Evolutionary conservation across 2,329 filamentous ascomycete genomes (phyloP).

Genomic region (Pyrenophora graminea): DNA sequence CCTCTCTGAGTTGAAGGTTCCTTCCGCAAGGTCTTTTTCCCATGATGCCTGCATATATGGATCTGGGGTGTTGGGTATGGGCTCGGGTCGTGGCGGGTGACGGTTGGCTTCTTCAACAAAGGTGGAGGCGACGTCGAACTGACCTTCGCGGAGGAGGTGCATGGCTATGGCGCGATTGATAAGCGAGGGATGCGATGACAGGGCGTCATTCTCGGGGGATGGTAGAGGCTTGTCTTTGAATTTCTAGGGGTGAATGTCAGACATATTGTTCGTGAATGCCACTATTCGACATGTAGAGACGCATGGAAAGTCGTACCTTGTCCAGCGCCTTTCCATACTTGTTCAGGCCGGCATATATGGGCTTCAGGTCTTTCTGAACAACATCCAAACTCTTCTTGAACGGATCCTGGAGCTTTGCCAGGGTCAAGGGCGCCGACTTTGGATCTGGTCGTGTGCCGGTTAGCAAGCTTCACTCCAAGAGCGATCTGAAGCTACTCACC

Average conservation of each 20-base stretch:
- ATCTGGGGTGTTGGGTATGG: slow-evolving; percentile 42
- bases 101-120: slow-evolving; percentile 75
- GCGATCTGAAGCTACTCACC: slow-evolving; percentile 48
- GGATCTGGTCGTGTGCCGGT: slow-evolving; percentile 58
- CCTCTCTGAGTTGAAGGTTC: slow-evolving; percentile 64
- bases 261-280: not conserved
- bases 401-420: slow-evolving; percentile 85
- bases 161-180: slow-evolving; percentile 95
- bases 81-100: slow-evolving; percentile 49
- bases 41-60: slow-evolving; percentile 42
- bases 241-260: slow-evolving; percentile 51
- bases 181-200: slow-evolving; percentile 73
- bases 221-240: slow-evolving; percentile 68
- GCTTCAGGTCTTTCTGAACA: slow-evolving; percentile 79
- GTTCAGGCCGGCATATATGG: slow-evolving; percentile 79
- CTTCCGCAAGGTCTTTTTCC: slow-evolving; percentile 56
- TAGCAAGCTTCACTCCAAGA: slow-evolving; percentile 9
- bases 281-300: not conserved
- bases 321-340: slow-evolving; percentile 85
- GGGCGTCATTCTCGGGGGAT: slow-evolving; percentile 77
- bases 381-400: slow-evolving; percentile 79
- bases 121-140: slow-evolving; percentile 83
- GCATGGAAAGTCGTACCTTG: slow-evolving; percentile 59
- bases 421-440: slow-evolving; percentile 70
- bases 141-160: slow-evolving; percentile 92